Percentiles rank a stretch among this genome's conserved stretches.
Evolutionary conservation across 163 green algal genomes (phyloP).

Genomic region (Trebouxiophyceae sp.): DNA sequence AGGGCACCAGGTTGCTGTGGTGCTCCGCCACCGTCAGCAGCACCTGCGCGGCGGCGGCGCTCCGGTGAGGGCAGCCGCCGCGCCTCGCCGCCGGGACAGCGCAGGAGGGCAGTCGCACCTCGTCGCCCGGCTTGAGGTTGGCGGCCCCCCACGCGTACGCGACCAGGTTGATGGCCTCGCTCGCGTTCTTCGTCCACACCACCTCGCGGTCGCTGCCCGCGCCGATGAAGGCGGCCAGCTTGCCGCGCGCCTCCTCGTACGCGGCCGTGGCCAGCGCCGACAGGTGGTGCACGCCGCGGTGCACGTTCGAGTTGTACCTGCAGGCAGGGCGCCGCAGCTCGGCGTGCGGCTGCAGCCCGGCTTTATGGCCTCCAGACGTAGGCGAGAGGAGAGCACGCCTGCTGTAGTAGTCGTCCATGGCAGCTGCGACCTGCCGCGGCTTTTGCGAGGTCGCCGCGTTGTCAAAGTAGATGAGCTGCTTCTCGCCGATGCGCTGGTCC

Average conservation of each 20-base stretch:
- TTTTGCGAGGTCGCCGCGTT: conserved; percentile 97
- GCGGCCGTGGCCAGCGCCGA: conserved; percentile 69
- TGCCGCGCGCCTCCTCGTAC: conserved; percentile 83
- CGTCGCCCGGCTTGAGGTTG: conserved; percentile 64
- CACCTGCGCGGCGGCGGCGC: conserved; percentile 57
- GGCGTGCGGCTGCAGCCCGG: not conserved
- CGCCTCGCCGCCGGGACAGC: too few species aligned
- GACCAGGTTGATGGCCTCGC: conserved; percentile 81
- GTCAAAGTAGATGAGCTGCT: conserved; percentile 94
- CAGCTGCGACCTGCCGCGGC: conserved; percentile 68
- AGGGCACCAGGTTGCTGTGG: conserved; percentile 86
- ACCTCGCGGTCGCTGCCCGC: conserved; percentile 63
- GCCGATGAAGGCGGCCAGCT: conserved; percentile 76
- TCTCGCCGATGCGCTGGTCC: conserved; percentile 74
- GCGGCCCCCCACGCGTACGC: conserved; percentile 64
- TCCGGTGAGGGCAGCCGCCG: too few species aligned
- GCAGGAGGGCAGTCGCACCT: too few species aligned
- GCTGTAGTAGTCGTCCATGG: conserved; percentile 74
- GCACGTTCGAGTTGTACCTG: conserved; percentile 94
- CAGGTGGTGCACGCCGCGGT: conserved; percentile 87
- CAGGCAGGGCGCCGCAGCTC: too few species aligned
- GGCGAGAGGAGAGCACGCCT: not conserved
- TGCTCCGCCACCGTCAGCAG: conserved; percentile 86
- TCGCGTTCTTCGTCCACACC: conserved; percentile 77
- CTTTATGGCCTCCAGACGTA: not conserved